Evolutionary conservation across 768 basidiomycete genomes (phyloP), one percentile per base, ranked within the genome.

Genomic region (Pilatotrama ljubarskyi): DNA sequence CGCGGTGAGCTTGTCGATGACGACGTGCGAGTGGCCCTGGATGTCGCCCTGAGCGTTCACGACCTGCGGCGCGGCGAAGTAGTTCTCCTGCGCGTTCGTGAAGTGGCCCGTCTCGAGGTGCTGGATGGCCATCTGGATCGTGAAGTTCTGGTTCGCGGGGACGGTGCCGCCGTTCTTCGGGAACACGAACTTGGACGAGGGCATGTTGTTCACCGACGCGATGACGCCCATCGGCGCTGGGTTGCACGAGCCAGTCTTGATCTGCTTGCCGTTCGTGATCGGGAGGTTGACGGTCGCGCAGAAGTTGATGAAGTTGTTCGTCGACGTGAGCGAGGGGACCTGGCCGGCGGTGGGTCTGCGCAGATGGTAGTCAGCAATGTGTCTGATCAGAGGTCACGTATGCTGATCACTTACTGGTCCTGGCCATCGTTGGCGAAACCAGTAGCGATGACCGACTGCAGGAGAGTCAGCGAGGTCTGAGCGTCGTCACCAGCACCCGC

Each of bases 221-320:
- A 89, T 81, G 50, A 78, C 68, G 50, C 88, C 87, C 78, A 87
- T 83, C 0, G 83, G 82, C 15, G 82, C 77, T 35, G 82, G 80
- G 70, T 88, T 86, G 70, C 86, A 86, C 22, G 83, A 84, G 8
- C 82, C 82, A 7, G 66, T 69, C 59, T 66, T 71, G 68, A 82
- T 68, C 66, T 84, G 85, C 64, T 77, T 53, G n/a, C 86, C 86
- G 64, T 85, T 82, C 43, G 88, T 88, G 59, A 87, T 76, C 3
- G 86, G 80, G 49, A 80, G 70, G 51, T 77, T 65, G 3, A 77
- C 66, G 15, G 79, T 81, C 7, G 75, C 71, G 65, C 87, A 88
- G 70, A 77, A 86, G 75, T 87, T 87, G 74, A 88, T 87, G 70
- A 86, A 91, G 77, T 90, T 90, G 75, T 90, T 86, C 46, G 71